These are phyloP conservation scores for Yarrowia sp. DNA, from an alignment of 805 yeast genomes.

Conservation along the genomic window DNA sequence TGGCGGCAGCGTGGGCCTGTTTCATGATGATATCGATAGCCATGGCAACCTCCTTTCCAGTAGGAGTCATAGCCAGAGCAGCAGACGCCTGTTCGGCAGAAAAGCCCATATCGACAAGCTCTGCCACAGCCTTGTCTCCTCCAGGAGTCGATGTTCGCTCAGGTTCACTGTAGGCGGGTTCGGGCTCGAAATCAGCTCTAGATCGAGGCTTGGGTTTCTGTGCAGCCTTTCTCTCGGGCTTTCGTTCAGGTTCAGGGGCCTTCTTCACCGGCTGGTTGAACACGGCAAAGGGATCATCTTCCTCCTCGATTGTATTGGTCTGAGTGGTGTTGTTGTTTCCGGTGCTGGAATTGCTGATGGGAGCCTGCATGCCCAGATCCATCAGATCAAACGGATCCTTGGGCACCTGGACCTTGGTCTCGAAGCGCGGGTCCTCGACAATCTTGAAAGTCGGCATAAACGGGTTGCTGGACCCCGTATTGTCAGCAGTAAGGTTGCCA, in stretches of 20 bases:
- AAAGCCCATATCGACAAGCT: conserved; percentile 82
- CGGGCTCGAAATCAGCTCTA: conserved; percentile 14
- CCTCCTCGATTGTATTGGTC: conserved; percentile 14
- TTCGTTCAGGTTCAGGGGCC: neutral
- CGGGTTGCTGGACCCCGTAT: conserved; percentile 31
- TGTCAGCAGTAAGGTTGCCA: conserved; percentile 15
- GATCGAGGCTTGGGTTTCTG: conserved; percentile 6
- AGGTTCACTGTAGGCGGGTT: neutral
- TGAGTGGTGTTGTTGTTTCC: neutral
- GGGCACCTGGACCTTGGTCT: neutral
- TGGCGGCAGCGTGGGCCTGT: conserved; percentile 58
- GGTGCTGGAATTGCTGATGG: neutral
- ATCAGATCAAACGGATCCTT: conserved; percentile 28
- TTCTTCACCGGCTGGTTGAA: conserved; percentile 39
- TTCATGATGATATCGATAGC: conserved; percentile 74
- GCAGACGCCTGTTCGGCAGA: conserved; percentile 62
- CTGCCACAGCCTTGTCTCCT: conserved; percentile 59
- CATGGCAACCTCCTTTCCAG: conserved; percentile 64
- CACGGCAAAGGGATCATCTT: conserved; percentile 40
- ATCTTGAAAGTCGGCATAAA: conserved; percentile 39
- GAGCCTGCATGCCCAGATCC: conserved; percentile 38
- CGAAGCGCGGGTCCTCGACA: conserved; percentile 37
- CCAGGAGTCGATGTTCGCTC: conserved; percentile 38
- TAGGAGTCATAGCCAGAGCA: conserved; percentile 61
- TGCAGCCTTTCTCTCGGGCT: conserved; percentile 18